Percentiles rank a stretch among this genome's conserved stretches.
Evolutionary conservation across 805 yeast genomes (phyloP).

Genomic region (Candida chilensis): DNA sequence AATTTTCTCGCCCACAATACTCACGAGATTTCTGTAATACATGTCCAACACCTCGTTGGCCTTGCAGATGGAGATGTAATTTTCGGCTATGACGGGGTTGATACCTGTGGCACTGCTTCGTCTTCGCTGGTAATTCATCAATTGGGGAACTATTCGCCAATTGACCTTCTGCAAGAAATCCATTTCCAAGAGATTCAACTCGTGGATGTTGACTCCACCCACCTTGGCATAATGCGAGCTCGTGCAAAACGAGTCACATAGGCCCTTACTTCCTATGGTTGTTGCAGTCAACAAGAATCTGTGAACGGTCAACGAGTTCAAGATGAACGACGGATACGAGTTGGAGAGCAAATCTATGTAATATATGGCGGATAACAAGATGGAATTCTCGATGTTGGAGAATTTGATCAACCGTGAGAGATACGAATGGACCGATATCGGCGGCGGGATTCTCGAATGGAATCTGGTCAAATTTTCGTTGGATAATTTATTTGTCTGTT

Average conservation of each 20-base stretch:
- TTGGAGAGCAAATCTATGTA: constrained; percentile 80
- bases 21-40: constrained; percentile 40
- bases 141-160: constrained; percentile 63
- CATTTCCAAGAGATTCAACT: constrained; percentile 77
- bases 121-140: constrained; percentile 11
- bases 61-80: neutral
- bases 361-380: constrained; percentile 74
- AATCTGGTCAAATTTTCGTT: constrained; percentile 62
- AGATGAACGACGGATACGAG: constrained; percentile 69
- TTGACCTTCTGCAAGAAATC: constrained; percentile 78
- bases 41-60: constrained; percentile 27
- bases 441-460: constrained; percentile 90
- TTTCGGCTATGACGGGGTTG: constrained; percentile 6
- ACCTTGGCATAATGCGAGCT: constrained; percentile 92
- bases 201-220: constrained; percentile 83
- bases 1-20: constrained; percentile 35
- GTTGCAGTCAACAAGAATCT: constrained; percentile 86
- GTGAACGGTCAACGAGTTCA: constrained; percentile 90
- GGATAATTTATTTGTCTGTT: constrained; percentile 22
- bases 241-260: constrained; percentile 91
- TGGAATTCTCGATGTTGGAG: constrained; percentile 78
- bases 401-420: constrained; percentile 70
- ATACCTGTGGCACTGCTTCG: constrained; percentile 6
- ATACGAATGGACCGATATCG: constrained; percentile 73
- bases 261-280: constrained; percentile 81